Percentiles rank a stretch among this genome's conserved stretches.
phyloP scores from a whole-genome alignment of 1,284 basidiomycete genomes.

The Crepidotus sp. region DNA sequence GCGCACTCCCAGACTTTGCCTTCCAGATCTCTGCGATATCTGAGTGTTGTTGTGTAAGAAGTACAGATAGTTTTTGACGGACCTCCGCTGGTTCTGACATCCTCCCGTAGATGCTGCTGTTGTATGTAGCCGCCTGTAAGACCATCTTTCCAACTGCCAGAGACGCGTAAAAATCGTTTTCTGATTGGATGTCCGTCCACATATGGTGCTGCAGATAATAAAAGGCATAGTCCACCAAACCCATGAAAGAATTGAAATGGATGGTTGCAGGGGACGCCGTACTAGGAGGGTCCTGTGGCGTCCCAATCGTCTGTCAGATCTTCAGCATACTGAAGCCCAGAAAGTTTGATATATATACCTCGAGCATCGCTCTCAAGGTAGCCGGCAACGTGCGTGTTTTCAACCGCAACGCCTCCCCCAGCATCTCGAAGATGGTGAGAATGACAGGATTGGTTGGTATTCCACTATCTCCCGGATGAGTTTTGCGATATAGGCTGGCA shows the following conservation, averaged over 20 bases:
- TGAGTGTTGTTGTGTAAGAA: not conserved
- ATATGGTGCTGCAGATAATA: conserved; percentile 43
- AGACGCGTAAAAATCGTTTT: conserved; percentile 45
- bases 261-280: conserved; percentile 21
- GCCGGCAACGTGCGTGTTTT: conserved; percentile 43
- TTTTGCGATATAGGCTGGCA: conserved; percentile 33
- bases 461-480: conserved; percentile 23
- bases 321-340: not conserved
- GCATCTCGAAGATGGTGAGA: conserved; percentile 44
- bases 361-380: conserved; percentile 42
- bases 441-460: conserved; percentile 32
- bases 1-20: conserved; percentile 35
- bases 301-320: conserved; percentile 26
- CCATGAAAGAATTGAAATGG: conserved; percentile 25
- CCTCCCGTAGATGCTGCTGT: conserved; percentile 27
- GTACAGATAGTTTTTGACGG: conserved; percentile 4
- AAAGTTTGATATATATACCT: conserved; percentile 29
- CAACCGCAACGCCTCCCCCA: conserved; percentile 43
- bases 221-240: conserved; percentile 41
- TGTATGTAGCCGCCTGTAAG: conserved; percentile 35
- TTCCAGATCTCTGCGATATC: conserved; percentile 30
- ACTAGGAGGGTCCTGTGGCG: conserved; percentile 21
- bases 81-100: conserved; percentile 30
- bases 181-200: conserved; percentile 35
- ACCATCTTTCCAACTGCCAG: conserved; percentile 45